Base-by-base conservation (phyloP, 345 rosid genomes). In the Alliaria petiolata region DNA sequence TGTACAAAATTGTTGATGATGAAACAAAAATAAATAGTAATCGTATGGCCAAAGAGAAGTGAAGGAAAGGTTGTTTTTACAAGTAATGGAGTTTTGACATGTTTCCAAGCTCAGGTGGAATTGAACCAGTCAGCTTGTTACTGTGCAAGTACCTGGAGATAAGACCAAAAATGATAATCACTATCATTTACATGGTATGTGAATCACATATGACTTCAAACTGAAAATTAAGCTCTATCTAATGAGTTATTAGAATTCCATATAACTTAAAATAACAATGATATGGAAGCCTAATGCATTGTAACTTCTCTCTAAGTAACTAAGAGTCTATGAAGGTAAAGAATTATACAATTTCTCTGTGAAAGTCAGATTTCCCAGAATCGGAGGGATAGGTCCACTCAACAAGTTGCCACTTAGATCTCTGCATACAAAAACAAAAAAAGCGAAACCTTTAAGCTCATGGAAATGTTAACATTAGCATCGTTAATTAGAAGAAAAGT, bases 71-170 rank as follows among this genome's bases (percentile, higher is more conserved):
- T 19, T 11, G 47, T 17, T 35, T 85, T 1, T 87, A 95, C 99
- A 95, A 71, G 87, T 95, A 95, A 77, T 89, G 96, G 63, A 95
- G 96, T 78, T 84, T 89, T 10, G 97, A 84, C 99, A 95, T 95
- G 80, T 95, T 91, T 72, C 97, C 97, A 14, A 91, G 93, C 85
- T 91, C 97, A 0, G 95, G 92, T 45, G 96, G 99, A 74, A 95
- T 86, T 14, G 84, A 64, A 78, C 96, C 97, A 7, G 89, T 83
- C 72, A 95, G 81, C 84, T 78, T 86, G 82, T 95, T 95, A 31
- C 87, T 78, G 45, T 91, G 91, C 81, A 95, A 80, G 75, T 95
- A 95, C 84, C 99, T 91, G 47, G 50, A 78, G 50, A 70, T 42
- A 47, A 31, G 65, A 40, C 44, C 17, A 71, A 56, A 26, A 34